Conservation (phyloP, 768 basidiomycete species). For the Tubosaeta brunneosetosa region DNA sequence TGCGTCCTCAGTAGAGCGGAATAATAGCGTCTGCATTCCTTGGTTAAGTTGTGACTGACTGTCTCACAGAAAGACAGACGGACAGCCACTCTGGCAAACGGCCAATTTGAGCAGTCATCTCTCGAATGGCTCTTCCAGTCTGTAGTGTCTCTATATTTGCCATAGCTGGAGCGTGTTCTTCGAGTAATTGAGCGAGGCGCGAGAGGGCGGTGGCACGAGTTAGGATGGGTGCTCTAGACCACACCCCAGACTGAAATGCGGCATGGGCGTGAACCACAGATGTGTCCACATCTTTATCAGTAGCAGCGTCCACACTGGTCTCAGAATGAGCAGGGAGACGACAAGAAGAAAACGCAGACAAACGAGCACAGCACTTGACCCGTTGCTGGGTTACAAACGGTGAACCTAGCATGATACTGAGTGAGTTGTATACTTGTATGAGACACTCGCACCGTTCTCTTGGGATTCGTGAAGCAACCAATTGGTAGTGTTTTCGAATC, state of each 20-base stretch:
- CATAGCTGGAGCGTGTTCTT: constrained; percentile 51
- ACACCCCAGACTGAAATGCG: constrained; percentile 60
- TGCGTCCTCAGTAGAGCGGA: constrained; percentile 69
- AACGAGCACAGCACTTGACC: constrained; percentile 57
- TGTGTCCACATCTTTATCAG: constrained; percentile 44
- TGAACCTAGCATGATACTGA: constrained; percentile 37
- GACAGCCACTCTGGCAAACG: constrained; percentile 86
- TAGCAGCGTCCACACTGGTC: constrained; percentile 51
- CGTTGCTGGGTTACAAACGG: constrained; percentile 65
- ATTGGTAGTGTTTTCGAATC: constrained; percentile 10
- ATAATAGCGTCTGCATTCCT: constrained; percentile 60
- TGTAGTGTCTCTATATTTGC: constrained; percentile 68
- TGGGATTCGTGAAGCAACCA: background rate
- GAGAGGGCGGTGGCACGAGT: constrained; percentile 63
- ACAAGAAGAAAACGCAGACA: constrained; percentile 18
- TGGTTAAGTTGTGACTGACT: constrained; percentile 1
- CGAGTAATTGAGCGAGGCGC: constrained; percentile 58
- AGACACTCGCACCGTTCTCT: constrained; percentile 6
- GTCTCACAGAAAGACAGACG: constrained; percentile 24
- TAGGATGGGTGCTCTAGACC: constrained; percentile 59
- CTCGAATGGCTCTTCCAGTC: constrained; percentile 76
- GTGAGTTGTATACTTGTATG: background rate
- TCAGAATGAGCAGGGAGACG: background rate
- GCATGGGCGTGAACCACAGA: constrained; percentile 54
- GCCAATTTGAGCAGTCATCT: constrained; percentile 76